These are phyloP conservation scores for Neonectria coccinea DNA, from an alignment of 2,329 filamentous ascomycete genomes.

Conservation along the genomic window DNA sequence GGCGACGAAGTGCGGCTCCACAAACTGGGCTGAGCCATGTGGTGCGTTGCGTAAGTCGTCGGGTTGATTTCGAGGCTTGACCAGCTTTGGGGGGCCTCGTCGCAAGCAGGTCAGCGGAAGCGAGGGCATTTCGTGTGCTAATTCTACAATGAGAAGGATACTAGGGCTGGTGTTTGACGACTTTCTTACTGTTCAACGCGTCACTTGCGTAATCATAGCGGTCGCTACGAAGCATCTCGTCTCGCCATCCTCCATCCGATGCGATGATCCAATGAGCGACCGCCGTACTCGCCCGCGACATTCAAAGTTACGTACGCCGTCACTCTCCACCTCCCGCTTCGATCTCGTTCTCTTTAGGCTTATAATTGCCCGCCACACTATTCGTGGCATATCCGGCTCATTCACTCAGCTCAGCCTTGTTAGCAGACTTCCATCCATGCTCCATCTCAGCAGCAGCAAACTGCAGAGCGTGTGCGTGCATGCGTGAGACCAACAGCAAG, in stretches of 20 bases:
- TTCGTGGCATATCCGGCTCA: background rate
- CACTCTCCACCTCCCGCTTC: background rate
- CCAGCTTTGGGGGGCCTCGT: background rate
- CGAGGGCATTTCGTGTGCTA: background rate
- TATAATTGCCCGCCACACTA: constrained; percentile 5
- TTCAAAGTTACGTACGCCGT: background rate
- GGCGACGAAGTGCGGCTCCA: constrained; percentile 19
- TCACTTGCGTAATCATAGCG: constrained; percentile 1
- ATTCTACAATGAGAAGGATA: background rate
- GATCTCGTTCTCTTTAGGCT: constrained; percentile 1
- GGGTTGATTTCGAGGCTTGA: background rate
- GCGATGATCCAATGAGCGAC: constrained; percentile 7
- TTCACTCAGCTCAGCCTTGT: background rate
- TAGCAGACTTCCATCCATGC: background rate
- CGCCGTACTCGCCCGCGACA: background rate
- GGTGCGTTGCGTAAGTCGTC: constrained; percentile 29
- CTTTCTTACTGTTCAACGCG: constrained; percentile 6
- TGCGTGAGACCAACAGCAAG: background rate
- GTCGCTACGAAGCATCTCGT: background rate
- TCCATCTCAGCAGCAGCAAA: background rate
- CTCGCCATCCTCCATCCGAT: background rate
- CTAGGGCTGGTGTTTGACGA: background rate
- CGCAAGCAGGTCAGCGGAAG: background rate
- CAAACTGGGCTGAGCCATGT: constrained; percentile 33
- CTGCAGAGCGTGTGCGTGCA: background rate